Percentiles rank a stretch among this genome's conserved stretches.
Conservation (phyloP, 345 rosid species). For the Salix suchowensis region DNA sequence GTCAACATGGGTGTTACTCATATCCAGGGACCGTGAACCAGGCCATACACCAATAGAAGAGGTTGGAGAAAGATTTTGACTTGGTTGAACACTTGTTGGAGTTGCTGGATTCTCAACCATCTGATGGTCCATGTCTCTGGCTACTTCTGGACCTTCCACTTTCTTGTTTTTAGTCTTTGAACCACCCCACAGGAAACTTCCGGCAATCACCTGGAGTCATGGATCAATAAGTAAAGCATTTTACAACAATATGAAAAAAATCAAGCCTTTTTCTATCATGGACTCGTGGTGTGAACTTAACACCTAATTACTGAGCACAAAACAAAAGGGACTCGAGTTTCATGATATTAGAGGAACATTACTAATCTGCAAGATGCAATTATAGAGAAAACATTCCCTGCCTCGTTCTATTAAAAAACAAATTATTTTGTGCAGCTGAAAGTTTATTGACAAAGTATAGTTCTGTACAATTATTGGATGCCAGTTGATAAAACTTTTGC, state of each 20-base stretch:
- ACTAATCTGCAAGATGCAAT: not conserved
- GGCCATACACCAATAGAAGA: conserved; percentile 67
- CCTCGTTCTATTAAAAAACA: not conserved
- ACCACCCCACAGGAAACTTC: conserved; percentile 84
- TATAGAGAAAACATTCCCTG: not conserved
- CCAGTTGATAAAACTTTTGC: not conserved
- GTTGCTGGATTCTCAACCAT: conserved; percentile 35
- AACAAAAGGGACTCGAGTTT: not conserved
- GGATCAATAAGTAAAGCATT: conserved; percentile 6
- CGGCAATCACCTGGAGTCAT: conserved; percentile 67
- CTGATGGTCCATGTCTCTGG: conserved; percentile 41
- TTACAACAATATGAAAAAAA: not conserved
- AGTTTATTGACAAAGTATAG: not conserved
- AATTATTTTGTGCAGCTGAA: not conserved
- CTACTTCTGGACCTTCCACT: conserved; percentile 45
- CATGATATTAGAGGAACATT: too few relatives aligned
- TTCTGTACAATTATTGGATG: not conserved
- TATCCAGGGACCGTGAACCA: conserved; percentile 62
- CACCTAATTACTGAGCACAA: not conserved
- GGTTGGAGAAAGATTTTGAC: conserved; percentile 58
- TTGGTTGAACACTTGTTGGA: conserved; percentile 36
- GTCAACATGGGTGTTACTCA: conserved; percentile 63
- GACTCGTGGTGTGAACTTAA: not conserved
- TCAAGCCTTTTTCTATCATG: not conserved
- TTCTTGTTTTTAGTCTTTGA: conserved; percentile 71